Percentiles rank a stretch among this genome's conserved stretches.
phyloP scores from a whole-genome alignment of 768 basidiomycete species.

The Xanthoconium stramineum region DNA sequence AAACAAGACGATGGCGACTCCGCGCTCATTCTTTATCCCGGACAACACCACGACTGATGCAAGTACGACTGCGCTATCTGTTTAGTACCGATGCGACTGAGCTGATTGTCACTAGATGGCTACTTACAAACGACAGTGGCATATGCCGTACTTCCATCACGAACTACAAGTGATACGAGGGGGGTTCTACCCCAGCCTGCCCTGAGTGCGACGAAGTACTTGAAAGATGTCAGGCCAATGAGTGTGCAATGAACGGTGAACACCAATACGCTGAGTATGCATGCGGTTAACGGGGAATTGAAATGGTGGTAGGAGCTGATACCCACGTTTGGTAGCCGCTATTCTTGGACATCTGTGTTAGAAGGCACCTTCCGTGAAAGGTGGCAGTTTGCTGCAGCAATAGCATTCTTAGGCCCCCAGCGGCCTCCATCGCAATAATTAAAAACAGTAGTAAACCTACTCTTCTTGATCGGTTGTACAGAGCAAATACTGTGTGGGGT shows the following conservation, averaged over 20 bases:
- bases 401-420: background rate
- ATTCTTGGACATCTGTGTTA: background rate
- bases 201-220: slow-evolving; percentile 16
- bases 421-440: slow-evolving; percentile 6
- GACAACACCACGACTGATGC: slow-evolving; percentile 1
- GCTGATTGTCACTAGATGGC: background rate
- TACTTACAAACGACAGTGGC: slow-evolving; percentile 8
- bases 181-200: slow-evolving; percentile 18
- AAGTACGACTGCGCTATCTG: background rate
- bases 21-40: background rate
- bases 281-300: background rate
- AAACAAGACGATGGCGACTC: slow-evolving; percentile 1
- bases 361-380: slow-evolving; percentile 13
- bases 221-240: slow-evolving; percentile 16
- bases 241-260: slow-evolving; percentile 15
- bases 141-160: slow-evolving; percentile 15
- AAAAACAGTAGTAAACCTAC: slow-evolving; percentile 7
- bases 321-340: slow-evolving; percentile 9
- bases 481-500: slow-evolving; percentile 14
- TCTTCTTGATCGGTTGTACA: slow-evolving; percentile 19
- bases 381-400: background rate
- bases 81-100: background rate
- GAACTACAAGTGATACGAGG: slow-evolving; percentile 20
- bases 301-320: background rate
- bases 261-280: slow-evolving; percentile 9